These are phyloP conservation scores for Calonectria pseudoturangicola DNA, from an alignment of 2,329 filamentous ascomycete genomes.

Conservation along the genomic window DNA sequence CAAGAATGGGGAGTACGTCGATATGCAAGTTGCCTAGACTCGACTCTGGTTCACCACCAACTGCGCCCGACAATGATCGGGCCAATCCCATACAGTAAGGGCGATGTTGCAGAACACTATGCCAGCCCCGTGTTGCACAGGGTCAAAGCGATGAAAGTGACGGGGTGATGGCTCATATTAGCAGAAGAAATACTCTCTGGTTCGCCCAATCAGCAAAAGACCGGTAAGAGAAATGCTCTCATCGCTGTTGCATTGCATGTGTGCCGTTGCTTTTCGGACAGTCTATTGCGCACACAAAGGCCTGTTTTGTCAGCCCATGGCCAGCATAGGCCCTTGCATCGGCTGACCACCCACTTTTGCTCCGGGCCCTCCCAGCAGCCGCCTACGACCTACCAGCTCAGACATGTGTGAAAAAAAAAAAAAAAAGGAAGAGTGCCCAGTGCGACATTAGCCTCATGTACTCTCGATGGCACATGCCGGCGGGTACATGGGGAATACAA, in stretches of 20 bases:
- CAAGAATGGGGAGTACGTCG: not conserved
- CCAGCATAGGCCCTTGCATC: constrained; percentile 3
- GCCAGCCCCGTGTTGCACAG: not conserved
- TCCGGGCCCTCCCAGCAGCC: not conserved
- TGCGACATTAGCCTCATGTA: not conserved
- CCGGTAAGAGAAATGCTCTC: not conserved
- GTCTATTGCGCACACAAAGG: not conserved
- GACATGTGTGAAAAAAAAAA: not conserved
- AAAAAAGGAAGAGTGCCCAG: not conserved
- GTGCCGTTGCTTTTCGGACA: constrained; percentile 7
- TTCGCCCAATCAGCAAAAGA: not conserved
- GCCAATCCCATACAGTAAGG: not conserved
- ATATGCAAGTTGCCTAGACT: not conserved
- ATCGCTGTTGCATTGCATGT: not conserved
- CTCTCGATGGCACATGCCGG: too few species aligned
- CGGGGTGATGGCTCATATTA: not conserved
- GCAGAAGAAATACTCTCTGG: not conserved
- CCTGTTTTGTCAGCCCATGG: not conserved
- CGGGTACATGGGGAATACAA: too few species aligned
- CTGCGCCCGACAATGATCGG: not conserved
- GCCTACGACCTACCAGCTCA: not conserved
- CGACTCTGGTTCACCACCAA: not conserved
- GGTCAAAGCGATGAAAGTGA: not conserved
- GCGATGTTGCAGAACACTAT: not conserved
- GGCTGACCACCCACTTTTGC: not conserved